Conservation (phyloP, 2,329 filamentous ascomycete species). For the Aspergillus sp. region DNA sequence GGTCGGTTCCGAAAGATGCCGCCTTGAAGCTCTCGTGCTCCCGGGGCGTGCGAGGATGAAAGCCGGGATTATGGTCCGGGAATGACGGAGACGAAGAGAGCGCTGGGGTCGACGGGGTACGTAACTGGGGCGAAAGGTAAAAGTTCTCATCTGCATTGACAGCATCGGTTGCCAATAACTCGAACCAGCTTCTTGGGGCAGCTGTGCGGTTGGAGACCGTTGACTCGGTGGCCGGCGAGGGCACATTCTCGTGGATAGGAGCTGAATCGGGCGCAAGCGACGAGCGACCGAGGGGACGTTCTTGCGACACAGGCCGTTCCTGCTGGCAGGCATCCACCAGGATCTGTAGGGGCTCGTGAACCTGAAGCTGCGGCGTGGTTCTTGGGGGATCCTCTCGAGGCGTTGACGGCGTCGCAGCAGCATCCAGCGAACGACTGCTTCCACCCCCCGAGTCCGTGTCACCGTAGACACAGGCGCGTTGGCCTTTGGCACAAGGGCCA, state of each 20-base stretch:
- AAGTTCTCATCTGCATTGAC: conserved; percentile 16
- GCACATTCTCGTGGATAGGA: conserved; percentile 11
- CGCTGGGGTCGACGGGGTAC: conserved; percentile 14
- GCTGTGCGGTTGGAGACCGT: conserved; percentile 30
- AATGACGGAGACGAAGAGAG: conserved; percentile 16
- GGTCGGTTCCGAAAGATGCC: conserved; percentile 14
- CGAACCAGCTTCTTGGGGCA: conserved; percentile 52
- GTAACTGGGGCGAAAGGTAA: conserved; percentile 11
- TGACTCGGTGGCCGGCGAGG: conserved; percentile 34
- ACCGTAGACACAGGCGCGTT: conserved; percentile 24
- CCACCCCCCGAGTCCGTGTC: too few relatives aligned
- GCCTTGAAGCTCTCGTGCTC: conserved; percentile 23
- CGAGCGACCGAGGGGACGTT: conserved; percentile 3
- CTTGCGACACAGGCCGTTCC: conserved; percentile 9
- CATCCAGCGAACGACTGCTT: not conserved
- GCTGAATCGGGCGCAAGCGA: not conserved
- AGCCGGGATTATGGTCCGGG: conserved; percentile 3
- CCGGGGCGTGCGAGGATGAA: conserved; percentile 8
- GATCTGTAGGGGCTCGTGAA: conserved; percentile 18
- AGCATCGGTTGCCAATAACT: conserved; percentile 32
- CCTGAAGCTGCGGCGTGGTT: not conserved
- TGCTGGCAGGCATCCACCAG: conserved; percentile 23
- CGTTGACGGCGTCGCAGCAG: not conserved
- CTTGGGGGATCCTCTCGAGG: not conserved
- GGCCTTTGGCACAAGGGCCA: conserved; percentile 28